Conservation (phyloP, 495 filamentous ascomycete genomes). For the Parachaetomium inaequale region DNA sequence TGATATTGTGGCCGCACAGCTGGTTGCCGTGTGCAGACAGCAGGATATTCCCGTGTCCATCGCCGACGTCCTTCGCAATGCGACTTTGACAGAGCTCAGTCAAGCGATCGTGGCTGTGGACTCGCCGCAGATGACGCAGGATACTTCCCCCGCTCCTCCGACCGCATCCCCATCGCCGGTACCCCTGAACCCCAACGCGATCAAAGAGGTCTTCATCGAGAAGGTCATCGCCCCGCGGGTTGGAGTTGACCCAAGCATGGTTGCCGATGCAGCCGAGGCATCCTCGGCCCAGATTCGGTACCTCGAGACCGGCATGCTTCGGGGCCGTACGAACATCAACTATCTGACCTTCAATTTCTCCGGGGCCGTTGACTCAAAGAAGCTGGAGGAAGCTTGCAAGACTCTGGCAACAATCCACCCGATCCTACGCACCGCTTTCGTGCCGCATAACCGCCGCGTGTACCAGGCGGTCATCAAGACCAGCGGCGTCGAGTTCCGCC, state of each 20-base stretch:
- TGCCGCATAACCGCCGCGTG: conserved; percentile 40
- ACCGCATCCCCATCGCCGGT: conserved; percentile 8
- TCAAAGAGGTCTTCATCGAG: conserved; percentile 32
- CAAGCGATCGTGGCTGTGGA: conserved; percentile 28
- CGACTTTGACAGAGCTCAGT: conserved; percentile 41
- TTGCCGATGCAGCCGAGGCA: conserved; percentile 44
- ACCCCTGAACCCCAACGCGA: conserved; percentile 16
- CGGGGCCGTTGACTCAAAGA: conserved; percentile 39
- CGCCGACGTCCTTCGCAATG: conserved; percentile 37
- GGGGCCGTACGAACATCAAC: conserved; percentile 40
- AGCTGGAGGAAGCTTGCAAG: conserved; percentile 43
- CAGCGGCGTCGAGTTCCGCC: conserved; percentile 39
- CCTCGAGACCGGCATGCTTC: conserved; percentile 47
- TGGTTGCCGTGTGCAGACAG: conserved; percentile 40
- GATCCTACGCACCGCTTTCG: conserved; percentile 45
- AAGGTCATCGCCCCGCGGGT: conserved; percentile 37
- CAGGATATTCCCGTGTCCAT: conserved; percentile 37
- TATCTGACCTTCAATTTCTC: conserved; percentile 44
- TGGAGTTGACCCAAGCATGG: conserved; percentile 32
- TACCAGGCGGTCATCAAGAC: conserved; percentile 45
- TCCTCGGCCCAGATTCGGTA: conserved; percentile 43
- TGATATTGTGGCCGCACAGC: conserved; percentile 37
- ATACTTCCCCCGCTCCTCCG: conserved; percentile 14
- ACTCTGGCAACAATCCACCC: conserved; percentile 41
- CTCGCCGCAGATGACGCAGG: conserved; percentile 15